These are phyloP conservation scores for Anacardium occidentale DNA, from an alignment of 345 rosid species.

Conservation along the genomic window DNA sequence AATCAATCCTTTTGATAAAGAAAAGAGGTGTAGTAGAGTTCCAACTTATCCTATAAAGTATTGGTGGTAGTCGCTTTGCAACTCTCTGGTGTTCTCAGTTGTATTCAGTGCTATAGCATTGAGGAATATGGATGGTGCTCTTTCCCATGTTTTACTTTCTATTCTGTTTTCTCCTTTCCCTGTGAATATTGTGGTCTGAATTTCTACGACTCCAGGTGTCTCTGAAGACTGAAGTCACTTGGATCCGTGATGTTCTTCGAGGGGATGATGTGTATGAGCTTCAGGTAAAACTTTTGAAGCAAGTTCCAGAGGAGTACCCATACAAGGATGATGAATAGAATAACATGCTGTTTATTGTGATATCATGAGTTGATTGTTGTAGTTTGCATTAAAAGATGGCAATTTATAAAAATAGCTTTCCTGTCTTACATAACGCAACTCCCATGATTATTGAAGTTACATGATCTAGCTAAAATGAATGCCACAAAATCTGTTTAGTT, in stretches of 20 bases:
- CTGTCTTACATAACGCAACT: neutral
- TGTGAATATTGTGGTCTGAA: neutral
- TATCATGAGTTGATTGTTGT: neutral
- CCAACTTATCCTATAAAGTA: too few relatives aligned
- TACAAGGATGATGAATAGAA: constrained; percentile 97
- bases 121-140: neutral
- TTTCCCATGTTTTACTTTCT: too few relatives aligned
- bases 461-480: too few relatives aligned
- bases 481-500: too few relatives aligned
- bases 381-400: neutral
- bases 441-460: neutral
- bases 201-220: constrained; percentile 53
- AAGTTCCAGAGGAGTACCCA: constrained; percentile 84
- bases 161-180: neutral
- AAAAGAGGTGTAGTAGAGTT: neutral
- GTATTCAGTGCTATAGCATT: neutral
- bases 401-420: neutral
- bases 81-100: neutral
- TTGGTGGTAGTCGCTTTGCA: neutral
- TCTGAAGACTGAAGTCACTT: constrained; percentile 90
- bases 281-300: constrained; percentile 85
- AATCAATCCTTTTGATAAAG: neutral
- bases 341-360: constrained; percentile 23
- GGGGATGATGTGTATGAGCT: constrained; percentile 87
- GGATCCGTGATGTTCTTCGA: constrained; percentile 73